A percentile compares a stretch with the other conserved stretches of the same genome.
phyloP scores from a whole-genome alignment of 1,284 basidiomycete species.

The Austropuccinia psidii region DNA sequence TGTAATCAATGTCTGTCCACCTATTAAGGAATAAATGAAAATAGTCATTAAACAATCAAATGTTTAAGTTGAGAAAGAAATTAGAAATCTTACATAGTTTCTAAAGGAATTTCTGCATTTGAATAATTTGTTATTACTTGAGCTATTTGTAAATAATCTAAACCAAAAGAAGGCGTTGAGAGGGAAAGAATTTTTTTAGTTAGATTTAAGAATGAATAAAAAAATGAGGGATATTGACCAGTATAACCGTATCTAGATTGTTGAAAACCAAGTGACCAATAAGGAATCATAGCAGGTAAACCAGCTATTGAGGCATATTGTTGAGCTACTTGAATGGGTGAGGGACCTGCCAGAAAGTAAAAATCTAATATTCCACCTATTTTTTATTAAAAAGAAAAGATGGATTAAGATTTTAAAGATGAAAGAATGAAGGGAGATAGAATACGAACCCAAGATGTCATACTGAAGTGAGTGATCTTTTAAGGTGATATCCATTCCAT shows the following conservation, averaged over 20 bases:
- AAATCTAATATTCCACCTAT: conserved; percentile 60
- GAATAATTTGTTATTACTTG: conserved; percentile 44
- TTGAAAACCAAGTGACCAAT: conserved; percentile 65
- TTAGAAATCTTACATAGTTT: conserved; percentile 10
- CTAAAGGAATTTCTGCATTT: conserved; percentile 40
- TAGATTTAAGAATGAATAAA: background rate
- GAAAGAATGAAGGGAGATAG: background rate
- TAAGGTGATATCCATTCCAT: conserved; percentile 61
- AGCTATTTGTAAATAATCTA: conserved; percentile 43
- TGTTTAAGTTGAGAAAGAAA: background rate
- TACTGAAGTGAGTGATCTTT: conserved; percentile 58
- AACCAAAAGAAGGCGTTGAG: background rate
- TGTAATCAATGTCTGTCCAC: conserved; percentile 55
- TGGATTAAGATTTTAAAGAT: background rate
- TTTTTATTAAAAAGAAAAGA: background rate
- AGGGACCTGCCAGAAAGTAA: conserved; percentile 64
- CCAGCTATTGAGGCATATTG: conserved; percentile 61
- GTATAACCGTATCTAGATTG: conserved; percentile 55
- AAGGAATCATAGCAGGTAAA: conserved; percentile 60
- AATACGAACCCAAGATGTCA: conserved; percentile 52
- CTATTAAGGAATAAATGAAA: conserved; percentile 33
- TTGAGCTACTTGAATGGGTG: conserved; percentile 58
- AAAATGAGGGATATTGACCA: background rate
- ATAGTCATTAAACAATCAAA: background rate
- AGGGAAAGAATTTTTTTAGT: background rate